Evolutionary conservation across 1,139 yeast genomes (phyloP), one percentile per base, ranked within the genome.

Genomic region (Yamadazyma epiphylla): DNA sequence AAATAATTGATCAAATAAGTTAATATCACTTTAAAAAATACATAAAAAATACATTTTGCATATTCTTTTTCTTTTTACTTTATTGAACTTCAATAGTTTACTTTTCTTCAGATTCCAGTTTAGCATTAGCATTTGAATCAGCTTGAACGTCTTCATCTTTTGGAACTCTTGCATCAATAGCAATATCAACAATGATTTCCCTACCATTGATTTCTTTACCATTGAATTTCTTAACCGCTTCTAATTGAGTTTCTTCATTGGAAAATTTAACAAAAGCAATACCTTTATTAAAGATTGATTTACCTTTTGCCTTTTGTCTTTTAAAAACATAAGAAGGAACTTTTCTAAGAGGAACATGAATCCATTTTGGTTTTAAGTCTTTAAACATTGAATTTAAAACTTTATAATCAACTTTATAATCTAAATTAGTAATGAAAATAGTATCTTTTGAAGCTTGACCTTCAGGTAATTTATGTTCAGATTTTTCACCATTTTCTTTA

Each of bases 61-160:
- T 77, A 77, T 16, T 95, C 91, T 52, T 89, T 87, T 47, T 86
- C 96, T 51, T 75, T 80, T n/a, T n/a, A n/a, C n/a, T n/a, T n/a
- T n/a, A n/a, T n/a, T n/a, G n/a, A n/a, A n/a, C n/a, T 58, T 89
- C 97, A 57, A 82, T 94, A 46, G 83, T 83, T 45, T 85, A 70
- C 43, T 94, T 71, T 38, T 88, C 96, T 48, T 74, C 70, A 51
- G 94, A 65, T 65, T 94, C 99, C 43, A 80, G 91, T 54, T 79
- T 79, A 26, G 95, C 94, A 53, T 83, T 82, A 19, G 77, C 72
- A 27, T n/a, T n/a, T n/a, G n/a, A n/a, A n/a, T n/a, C n/a, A n/a
- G n/a, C n/a, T 15, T 31, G 25, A n/a, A 20, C 31, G 3, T 38
- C 45, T 13, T 36, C 43, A 25, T 48, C 55, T 26, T 46, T 51